These are phyloP conservation scores for Saturnispora dispora DNA, from an alignment of 805 yeast species.

Conservation along the genomic window DNA sequence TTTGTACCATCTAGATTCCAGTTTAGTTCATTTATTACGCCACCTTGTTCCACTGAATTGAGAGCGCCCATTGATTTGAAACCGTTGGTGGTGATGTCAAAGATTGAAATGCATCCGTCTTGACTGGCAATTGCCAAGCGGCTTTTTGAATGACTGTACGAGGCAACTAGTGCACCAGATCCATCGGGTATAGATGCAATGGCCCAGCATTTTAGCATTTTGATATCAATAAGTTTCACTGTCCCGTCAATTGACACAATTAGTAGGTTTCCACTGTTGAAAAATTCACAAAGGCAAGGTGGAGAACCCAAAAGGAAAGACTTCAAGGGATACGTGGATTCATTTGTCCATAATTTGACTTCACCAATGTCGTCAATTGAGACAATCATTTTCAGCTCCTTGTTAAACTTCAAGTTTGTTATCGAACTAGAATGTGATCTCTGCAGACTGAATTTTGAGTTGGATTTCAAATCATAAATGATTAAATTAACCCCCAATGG, in stretches of 20 bases:
- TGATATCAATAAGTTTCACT: background rate
- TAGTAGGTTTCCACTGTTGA: background rate
- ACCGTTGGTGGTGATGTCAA: background rate
- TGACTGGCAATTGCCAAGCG: background rate
- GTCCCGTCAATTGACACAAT: slow-evolving; percentile 5
- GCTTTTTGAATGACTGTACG: background rate
- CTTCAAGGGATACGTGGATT: background rate
- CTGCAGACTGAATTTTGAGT: background rate
- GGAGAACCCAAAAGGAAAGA: background rate
- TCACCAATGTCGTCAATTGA: slow-evolving; percentile 2
- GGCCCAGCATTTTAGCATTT: background rate
- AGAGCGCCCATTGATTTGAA: slow-evolving; percentile 3
- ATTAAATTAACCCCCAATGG: slow-evolving; percentile 28
- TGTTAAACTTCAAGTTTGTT: background rate
- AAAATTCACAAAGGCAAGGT: background rate
- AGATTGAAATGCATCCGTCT: slow-evolving; percentile 1
- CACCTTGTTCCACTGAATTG: background rate
- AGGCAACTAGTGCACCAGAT: background rate
- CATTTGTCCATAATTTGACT: slow-evolving; percentile 3
- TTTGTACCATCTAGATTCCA: background rate
- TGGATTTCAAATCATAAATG: background rate
- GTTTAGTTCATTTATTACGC: background rate
- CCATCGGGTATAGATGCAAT: slow-evolving; percentile 5
- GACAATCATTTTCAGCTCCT: background rate
- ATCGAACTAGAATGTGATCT: background rate